Conservation (phyloP, 352 stramenopile genomes). For the Phytophthora cactorum region DNA sequence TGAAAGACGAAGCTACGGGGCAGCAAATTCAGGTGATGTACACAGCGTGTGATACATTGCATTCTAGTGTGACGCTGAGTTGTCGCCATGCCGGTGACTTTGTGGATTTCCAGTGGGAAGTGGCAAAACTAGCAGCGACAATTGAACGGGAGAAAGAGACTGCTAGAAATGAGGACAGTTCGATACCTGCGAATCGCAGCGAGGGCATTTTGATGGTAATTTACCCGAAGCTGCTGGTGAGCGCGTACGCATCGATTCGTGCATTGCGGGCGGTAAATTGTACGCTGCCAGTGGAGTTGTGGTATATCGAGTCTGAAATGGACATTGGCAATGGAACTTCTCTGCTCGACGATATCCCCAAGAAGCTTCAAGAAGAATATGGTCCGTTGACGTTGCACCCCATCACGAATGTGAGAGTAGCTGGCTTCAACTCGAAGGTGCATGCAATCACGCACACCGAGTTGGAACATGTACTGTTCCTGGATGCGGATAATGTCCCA, state of each 20-base stretch:
- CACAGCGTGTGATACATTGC: constrained; percentile 42
- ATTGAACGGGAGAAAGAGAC: constrained; percentile 21
- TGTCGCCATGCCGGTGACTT: constrained; percentile 56
- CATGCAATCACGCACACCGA: constrained; percentile 47
- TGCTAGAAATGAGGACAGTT: neutral
- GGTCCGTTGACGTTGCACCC: constrained; percentile 33
- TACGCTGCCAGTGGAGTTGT: constrained; percentile 63
- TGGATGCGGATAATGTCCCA: constrained; percentile 64
- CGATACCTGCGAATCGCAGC: neutral
- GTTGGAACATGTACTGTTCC: constrained; percentile 48
- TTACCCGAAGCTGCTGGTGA: constrained; percentile 58
- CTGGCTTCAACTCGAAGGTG: constrained; percentile 58
- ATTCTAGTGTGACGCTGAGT: constrained; percentile 43
- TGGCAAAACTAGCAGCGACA: constrained; percentile 13
- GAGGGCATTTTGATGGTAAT: constrained; percentile 63
- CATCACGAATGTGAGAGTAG: constrained; percentile 36
- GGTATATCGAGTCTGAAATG: constrained; percentile 57
- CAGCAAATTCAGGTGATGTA: constrained; percentile 48
- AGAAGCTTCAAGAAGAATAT: constrained; percentile 29
- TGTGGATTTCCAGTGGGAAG: constrained; percentile 41
- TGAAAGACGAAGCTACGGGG: constrained; percentile 42
- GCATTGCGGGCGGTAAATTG: constrained; percentile 51
- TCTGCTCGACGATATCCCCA: constrained; percentile 26
- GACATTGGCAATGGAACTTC: constrained; percentile 14
- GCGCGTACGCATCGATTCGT: constrained; percentile 48